Evolutionary conservation across 2,329 filamentous ascomycete species (phyloP).

Genomic region (Colletotrichum tamarilloi): DNA sequence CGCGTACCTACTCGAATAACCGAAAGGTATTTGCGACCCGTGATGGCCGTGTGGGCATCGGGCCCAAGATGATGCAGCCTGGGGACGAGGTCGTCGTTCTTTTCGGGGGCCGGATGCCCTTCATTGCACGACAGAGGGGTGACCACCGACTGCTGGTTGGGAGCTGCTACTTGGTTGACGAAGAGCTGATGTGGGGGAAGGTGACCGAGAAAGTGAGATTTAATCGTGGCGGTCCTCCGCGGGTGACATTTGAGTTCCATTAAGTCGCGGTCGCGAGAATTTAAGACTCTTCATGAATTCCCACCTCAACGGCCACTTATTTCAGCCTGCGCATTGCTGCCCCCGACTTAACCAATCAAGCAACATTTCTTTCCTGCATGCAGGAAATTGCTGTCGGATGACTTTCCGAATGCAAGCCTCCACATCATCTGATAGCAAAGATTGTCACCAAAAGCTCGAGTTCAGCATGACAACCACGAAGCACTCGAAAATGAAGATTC

Average conservation of each 20-base stretch:
- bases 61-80: slow-evolving; percentile 29
- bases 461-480: neutral
- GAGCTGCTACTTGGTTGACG: slow-evolving; percentile 34
- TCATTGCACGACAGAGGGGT: slow-evolving; percentile 21
- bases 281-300: neutral
- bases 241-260: slow-evolving; percentile 23
- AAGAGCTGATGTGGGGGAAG: slow-evolving; percentile 35
- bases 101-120: slow-evolving; percentile 36
- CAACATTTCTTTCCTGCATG: neutral
- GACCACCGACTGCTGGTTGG: slow-evolving; percentile 29
- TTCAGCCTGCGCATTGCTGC: neutral
- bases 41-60: slow-evolving; percentile 32
- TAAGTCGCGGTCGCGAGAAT: neutral
- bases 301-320: neutral
- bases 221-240: slow-evolving; percentile 13
- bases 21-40: slow-evolving; percentile 25
- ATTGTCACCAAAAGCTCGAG: neutral
- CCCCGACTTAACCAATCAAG: neutral
- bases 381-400: too few relatives aligned
- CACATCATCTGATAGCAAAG: neutral
- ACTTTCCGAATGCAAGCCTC: neutral
- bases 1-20: slow-evolving; percentile 8
- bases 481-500: slow-evolving; percentile 65
- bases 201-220: slow-evolving; percentile 25
- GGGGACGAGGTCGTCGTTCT: slow-evolving; percentile 33